Conservation (phyloP, 495 filamentous ascomycete genomes). For the Hypoxylon fuscum region DNA sequence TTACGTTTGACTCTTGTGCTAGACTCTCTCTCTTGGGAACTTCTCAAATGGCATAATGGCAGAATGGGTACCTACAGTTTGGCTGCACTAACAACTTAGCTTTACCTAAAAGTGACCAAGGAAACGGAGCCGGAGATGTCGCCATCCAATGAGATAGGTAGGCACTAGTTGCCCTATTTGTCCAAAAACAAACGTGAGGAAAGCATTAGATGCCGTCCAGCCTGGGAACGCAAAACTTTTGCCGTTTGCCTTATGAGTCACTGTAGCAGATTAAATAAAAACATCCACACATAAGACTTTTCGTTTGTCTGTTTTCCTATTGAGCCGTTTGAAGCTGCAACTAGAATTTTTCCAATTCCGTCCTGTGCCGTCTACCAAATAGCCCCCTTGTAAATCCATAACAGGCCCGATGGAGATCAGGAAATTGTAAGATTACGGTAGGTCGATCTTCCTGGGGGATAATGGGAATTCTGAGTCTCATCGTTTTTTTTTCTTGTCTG, state of each 20-base stretch:
- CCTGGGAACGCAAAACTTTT: not conserved
- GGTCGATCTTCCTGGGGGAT: conserved; percentile 36
- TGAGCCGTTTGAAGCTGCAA: not conserved
- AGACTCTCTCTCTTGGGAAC: conserved; percentile 1
- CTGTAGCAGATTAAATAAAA: conserved; percentile 2
- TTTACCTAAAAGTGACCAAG: no score
- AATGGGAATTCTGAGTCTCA: conserved; percentile 21
- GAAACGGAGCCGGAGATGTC: no score
- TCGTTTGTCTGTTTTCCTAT: conserved; percentile 6
- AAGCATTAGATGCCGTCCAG: not conserved
- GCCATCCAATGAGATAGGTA: not conserved
- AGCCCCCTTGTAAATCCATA: conserved; percentile 30
- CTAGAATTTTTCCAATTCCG: not conserved
- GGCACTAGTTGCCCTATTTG: conserved; percentile 20
- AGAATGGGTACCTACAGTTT: no score
- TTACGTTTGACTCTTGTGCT: conserved; percentile 5
- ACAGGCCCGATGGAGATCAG: conserved; percentile 32
- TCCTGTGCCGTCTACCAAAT: conserved; percentile 5
- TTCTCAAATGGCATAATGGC: conserved; percentile 11
- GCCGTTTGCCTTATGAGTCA: conserved; percentile 7
- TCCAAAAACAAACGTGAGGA: conserved; percentile 1
- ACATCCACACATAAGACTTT: no score
- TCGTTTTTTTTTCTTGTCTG: conserved; percentile 29
- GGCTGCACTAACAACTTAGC: no score
- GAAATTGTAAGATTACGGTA: conserved; percentile 36